Base-by-base conservation (phyloP, 371 early-diverging fungal genomes). In the Zancudomyces culisetae region DNA sequence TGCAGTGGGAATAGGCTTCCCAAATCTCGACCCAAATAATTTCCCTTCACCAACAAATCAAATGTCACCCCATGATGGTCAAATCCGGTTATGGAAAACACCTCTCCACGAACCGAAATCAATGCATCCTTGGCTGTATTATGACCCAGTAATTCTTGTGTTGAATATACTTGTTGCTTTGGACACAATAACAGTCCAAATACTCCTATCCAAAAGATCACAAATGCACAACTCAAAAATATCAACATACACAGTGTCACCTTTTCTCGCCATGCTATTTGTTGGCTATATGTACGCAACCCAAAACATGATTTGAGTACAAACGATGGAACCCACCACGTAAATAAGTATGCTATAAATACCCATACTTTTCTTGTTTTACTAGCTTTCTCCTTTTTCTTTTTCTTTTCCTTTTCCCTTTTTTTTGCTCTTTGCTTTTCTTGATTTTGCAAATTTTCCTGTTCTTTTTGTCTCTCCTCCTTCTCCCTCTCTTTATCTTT, bases 251-350 rank as follows among this genome's bases (percentile, higher is more conserved):
- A 91, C 21, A 97, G 74, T 1, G 93, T 82, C 15, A 96, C 76
- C 68, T 96, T 93, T 63, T 96, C 96, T 46, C 94, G 80, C 96
- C 96, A 96, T 2, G 97, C 97, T 83, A 84, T 85, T 28, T 76
- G 86, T 19, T 88, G 75, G 59, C 90, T 89, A 42, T 79, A 75
- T 24, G 85, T 77, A 56, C 76, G 76, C 80, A 89, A 85, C 51
- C 80, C 79, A 20, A 86, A 78, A 54, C 80, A 64, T 52, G 54
- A 58, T 1, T 21, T 48, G 35, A 62, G 51, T 48, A 74, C 71
- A 40, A 62, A 68, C 27, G 75, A 64, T 0, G 88, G 90, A 40
- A 88, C 72, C 81, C 85, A 89, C 76, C 80, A 90, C 0, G 93
- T 95, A 28, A 77, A 57, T 13, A 65, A 57, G 80, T 82, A 86